A percentile compares a stretch with the other conserved stretches of the same genome.
These are phyloP conservation scores for Quercus alba DNA, from an alignment of 306 rosid species.

Conservation along the genomic window DNA sequence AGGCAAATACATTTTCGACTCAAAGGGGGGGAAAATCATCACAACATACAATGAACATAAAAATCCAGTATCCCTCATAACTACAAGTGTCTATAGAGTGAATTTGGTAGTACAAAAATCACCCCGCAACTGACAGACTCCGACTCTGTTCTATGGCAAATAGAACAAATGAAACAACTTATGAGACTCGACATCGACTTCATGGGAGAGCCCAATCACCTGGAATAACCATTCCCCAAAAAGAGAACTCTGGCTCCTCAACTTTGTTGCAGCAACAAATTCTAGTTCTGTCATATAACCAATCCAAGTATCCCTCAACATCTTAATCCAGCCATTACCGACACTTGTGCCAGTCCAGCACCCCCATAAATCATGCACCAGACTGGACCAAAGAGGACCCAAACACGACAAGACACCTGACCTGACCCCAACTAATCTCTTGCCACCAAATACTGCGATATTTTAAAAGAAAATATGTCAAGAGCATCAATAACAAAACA, in stretches of 20 bases:
- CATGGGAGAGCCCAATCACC: constrained; percentile 22
- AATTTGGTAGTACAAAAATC: constrained; percentile 46
- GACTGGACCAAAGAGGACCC: constrained; percentile 31
- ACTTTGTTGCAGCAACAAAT: constrained; percentile 32
- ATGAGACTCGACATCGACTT: constrained; percentile 30
- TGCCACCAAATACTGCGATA: constrained; percentile 35
- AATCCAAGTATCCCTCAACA: constrained; percentile 28
- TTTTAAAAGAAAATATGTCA: constrained; percentile 14
- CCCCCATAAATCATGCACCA: constrained; percentile 29
- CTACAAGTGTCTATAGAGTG: constrained; percentile 7
- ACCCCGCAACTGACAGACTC: constrained; percentile 24
- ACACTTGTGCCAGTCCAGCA: constrained; percentile 34
- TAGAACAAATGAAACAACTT: constrained; percentile 6
- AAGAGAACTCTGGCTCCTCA: constrained; percentile 23
- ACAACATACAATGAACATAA: constrained; percentile 23
- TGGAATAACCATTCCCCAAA: constrained; percentile 28
- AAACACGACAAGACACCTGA: constrained; percentile 34
- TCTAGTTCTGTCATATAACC: constrained; percentile 24
- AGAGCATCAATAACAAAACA: not conserved
- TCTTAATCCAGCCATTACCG: constrained; percentile 40
- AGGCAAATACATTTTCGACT: not conserved
- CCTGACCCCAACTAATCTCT: constrained; percentile 32
- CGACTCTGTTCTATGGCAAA: constrained; percentile 36
- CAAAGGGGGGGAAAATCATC: not conserved
- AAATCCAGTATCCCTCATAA: constrained; percentile 24